These are phyloP conservation scores for Rhodomyrtus tomentosa DNA, from an alignment of 345 rosid genomes.

Conservation along the genomic window DNA sequence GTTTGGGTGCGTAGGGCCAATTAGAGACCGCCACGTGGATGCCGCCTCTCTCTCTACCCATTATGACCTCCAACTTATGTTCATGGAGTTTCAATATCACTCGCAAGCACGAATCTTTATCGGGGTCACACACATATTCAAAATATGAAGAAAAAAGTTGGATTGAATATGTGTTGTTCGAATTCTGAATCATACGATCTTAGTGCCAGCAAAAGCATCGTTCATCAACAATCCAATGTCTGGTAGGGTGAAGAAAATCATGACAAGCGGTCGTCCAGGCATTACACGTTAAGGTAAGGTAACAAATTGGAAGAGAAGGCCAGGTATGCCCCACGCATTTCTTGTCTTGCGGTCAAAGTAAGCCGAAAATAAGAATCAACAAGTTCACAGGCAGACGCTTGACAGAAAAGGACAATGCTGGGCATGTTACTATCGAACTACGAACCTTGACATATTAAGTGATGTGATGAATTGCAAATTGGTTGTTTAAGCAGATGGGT, in stretches of 20 bases:
- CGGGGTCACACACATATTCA: background rate
- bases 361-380: background rate
- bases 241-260: background rate
- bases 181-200: constrained; percentile 10
- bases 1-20: background rate
- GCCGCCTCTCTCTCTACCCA: background rate
- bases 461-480: background rate
- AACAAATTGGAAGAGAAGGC: constrained; percentile 23
- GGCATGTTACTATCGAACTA: background rate
- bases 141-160: background rate
- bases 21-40: background rate
- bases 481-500: background rate
- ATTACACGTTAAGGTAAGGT: background rate
- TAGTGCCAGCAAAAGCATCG: constrained; percentile 56
- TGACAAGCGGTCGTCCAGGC: background rate
- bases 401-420: background rate
- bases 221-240: constrained; percentile 80
- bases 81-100: background rate
- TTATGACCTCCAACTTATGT: background rate
- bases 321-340: background rate
- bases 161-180: background rate
- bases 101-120: background rate
- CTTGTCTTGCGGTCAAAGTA: background rate
- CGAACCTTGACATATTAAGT: background rate
- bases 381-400: background rate